Conservation (phyloP, 108 stramenopile species). For the Pinguiococcus pyrenoidosus region DNA sequence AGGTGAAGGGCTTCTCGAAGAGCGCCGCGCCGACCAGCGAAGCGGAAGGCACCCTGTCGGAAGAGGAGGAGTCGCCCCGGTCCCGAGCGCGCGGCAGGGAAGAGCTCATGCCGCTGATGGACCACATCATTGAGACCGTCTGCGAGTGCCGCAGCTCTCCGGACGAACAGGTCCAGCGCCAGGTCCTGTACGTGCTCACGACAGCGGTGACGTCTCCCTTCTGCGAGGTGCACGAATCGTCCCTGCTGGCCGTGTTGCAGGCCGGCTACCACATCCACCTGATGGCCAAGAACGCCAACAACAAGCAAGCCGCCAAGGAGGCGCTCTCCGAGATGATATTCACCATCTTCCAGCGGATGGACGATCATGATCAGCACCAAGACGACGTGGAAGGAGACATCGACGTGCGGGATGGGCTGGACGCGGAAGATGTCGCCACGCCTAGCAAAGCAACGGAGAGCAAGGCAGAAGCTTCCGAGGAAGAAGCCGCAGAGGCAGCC, state of each 20-base stretch:
- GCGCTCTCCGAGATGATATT: conserved; percentile 77
- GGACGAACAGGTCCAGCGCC: conserved; percentile 44
- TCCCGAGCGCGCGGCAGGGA: no score
- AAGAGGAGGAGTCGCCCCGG: no score
- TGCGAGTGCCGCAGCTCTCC: conserved; percentile 36
- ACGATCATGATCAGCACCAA: conserved; percentile 45
- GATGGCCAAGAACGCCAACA: no score
- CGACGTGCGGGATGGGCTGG: no score
- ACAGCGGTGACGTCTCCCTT: conserved; percentile 39
- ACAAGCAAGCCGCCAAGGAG: conserved; percentile 89
- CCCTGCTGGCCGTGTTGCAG: conserved; percentile 75
- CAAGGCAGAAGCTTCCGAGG: no score
- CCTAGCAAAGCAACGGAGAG: no score
- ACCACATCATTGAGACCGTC: conserved; percentile 31
- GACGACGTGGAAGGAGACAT: no score
- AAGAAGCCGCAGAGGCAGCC: no score
- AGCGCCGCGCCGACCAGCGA: neutral
- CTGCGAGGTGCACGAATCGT: conserved; percentile 62
- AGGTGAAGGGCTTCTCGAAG: neutral
- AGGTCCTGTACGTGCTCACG: conserved; percentile 51
- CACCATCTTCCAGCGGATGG: conserved; percentile 81
- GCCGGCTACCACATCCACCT: conserved; percentile 82
- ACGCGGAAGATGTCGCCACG: no score
- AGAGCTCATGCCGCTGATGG: no score
- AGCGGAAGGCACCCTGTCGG: conserved; percentile 1